A percentile compares a stretch with the other conserved stretches of the same genome.
Conservation (phyloP, 352 stramenopile species). For the Pythium sp. region DNA sequence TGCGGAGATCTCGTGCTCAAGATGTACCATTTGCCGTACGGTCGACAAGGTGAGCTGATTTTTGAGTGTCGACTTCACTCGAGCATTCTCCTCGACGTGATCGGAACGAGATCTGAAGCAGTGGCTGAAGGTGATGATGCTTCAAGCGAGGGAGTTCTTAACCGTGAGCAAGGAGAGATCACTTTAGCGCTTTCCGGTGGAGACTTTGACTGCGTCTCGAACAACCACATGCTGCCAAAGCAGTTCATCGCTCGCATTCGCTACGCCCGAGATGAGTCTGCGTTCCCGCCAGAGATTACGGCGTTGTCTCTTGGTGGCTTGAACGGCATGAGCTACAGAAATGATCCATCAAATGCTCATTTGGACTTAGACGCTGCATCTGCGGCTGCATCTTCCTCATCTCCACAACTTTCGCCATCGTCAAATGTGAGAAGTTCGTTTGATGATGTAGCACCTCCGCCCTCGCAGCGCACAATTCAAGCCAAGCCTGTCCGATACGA, state of each 20-base stretch:
- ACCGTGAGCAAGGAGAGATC: slow-evolving; percentile 33
- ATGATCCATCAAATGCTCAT: not conserved
- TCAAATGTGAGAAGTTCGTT: slow-evolving; percentile 16
- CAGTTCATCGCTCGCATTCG: slow-evolving; percentile 61
- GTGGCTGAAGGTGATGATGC: slow-evolving; percentile 14
- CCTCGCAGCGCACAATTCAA: slow-evolving; percentile 16
- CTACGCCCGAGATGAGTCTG: slow-evolving; percentile 46
- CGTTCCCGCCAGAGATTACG: slow-evolving; percentile 40
- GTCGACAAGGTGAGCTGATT: slow-evolving; percentile 76
- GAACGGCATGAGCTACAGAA: slow-evolving; percentile 19
- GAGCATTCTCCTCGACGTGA: slow-evolving; percentile 64
- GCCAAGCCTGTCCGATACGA: slow-evolving; percentile 67
- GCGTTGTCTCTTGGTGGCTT: slow-evolving; percentile 23
- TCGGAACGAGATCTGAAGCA: slow-evolving; percentile 18
- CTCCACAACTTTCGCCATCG: not conserved
- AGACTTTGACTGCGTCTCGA: slow-evolving; percentile 83
- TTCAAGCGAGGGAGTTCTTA: slow-evolving; percentile 15
- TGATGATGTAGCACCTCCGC: not conserved
- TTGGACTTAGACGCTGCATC: slow-evolving; percentile 8
- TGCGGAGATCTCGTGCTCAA: slow-evolving; percentile 75
- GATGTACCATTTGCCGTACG: slow-evolving; percentile 89
- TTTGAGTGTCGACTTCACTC: slow-evolving; percentile 73
- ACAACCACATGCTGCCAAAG: slow-evolving; percentile 60
- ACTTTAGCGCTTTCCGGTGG: slow-evolving; percentile 60
- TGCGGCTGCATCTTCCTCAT: not conserved